Evolutionary conservation across 495 filamentous ascomycete species (phyloP), one percentile per base, ranked within the genome.

Genomic region (Neurospora africana): DNA sequence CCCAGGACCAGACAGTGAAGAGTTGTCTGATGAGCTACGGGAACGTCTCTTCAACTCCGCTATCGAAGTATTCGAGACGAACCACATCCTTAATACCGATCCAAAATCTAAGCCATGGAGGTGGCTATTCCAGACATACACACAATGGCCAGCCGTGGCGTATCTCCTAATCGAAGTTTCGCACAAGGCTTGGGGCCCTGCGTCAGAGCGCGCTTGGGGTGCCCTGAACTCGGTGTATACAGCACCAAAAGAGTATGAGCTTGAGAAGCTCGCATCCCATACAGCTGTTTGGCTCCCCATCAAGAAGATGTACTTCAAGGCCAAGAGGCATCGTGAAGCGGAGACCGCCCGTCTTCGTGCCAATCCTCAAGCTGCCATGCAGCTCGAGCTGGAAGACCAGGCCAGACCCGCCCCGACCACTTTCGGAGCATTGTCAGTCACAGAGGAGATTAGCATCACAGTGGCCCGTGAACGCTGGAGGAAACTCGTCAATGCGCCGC

Each of bases 121-220:
- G 33, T 97, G 93, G 93, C 85, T 94, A 10, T 94, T 93, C 81
- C 86, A 89, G 76, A 92, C 89, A 0, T 93, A 94, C 78, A 89
- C 90, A 23, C 92, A 95, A 72, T 93, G 91, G 90, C 91, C 95
- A 73, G 91, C 93, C 5, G 85, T 95, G 4, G 91, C 90, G 2
- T 92, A 92, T 75, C 84, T 90, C 5, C 79, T 97, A 10, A 86
- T 92, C 1, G 95, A 98, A 75, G 84, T 96, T 5, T 91, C 91
- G 76, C 87, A 91, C 33, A 88, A 92, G 30, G 88, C 90, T 23
- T 86, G 89, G 89, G 75, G 83, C 11, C 77, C 80, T 33, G 84
- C 91, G 15, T 91, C 92, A 2, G 91, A 97, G 70, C 87, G 94
- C 4, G 93, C 91, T 3, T 98, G 95, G 95, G 80, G 81, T 15